A percentile compares a stretch with the other conserved stretches of the same genome.
Conservation (phyloP, 2,329 filamentous ascomycete species). For the Beauveria varroae region DNA sequence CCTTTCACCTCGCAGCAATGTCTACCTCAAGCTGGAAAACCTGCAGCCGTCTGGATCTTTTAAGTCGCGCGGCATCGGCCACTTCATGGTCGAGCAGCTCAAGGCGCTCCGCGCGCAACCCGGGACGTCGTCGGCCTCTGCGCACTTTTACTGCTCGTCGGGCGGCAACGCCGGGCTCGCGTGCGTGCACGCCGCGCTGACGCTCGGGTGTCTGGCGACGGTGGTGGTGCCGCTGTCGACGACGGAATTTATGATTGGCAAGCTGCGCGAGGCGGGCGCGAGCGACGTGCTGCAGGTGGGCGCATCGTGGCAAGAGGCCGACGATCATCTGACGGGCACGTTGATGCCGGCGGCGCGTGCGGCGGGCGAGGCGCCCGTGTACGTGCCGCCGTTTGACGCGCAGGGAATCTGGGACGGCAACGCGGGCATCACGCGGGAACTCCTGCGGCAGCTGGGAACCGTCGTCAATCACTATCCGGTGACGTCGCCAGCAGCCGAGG, state of each 20-base stretch:
- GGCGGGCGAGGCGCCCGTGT: conserved; percentile 38
- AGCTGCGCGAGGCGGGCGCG: conserved; percentile 57
- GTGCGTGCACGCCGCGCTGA: conserved; percentile 61
- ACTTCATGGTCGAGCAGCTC: conserved; percentile 50
- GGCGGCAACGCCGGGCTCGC: conserved; percentile 78
- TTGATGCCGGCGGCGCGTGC: conserved; percentile 29
- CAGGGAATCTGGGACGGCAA: conserved; percentile 60
- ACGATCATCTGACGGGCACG: conserved; percentile 52
- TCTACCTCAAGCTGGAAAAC: conserved; percentile 78
- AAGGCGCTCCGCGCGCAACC: conserved; percentile 20
- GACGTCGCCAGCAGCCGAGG: conserved; percentile 58
- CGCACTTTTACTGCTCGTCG: conserved; percentile 65
- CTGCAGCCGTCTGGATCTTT: conserved; percentile 77
- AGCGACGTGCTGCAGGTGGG: conserved; percentile 57
- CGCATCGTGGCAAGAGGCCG: conserved; percentile 60
- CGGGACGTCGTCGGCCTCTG: conserved; percentile 3
- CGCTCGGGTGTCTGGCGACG: conserved; percentile 55
- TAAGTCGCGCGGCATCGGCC: conserved; percentile 71
- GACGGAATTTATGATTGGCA: conserved; percentile 58
- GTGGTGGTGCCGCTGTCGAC: conserved; percentile 65
- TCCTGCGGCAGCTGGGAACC: conserved; percentile 26
- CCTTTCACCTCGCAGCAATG: conserved; percentile 41
- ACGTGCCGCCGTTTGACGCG: conserved; percentile 61
- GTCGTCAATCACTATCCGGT: conserved; percentile 17
- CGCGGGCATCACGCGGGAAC: conserved; percentile 44